Percentiles rank a stretch among this genome's conserved stretches.
Conservation (phyloP, 805 yeast species). For the Cyberlindnera mrakii region DNA sequence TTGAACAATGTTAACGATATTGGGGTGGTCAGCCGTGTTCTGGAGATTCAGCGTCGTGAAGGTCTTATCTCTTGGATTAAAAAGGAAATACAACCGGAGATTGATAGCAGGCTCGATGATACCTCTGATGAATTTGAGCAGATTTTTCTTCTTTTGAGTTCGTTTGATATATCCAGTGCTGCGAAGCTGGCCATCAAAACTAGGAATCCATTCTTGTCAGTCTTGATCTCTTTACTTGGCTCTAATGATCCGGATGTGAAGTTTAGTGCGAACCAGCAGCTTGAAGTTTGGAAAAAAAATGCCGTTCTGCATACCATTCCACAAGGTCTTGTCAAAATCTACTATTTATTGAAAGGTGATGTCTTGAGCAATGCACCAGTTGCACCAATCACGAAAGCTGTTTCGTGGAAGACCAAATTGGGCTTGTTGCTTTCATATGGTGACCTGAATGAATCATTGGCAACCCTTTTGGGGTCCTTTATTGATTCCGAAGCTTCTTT, state of each 20-base stretch:
- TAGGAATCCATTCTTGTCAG: slow-evolving; percentile 64
- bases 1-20: slow-evolving; percentile 18
- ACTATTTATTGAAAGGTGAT: slow-evolving; percentile 57
- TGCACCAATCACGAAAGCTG: slow-evolving; percentile 34
- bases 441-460: slow-evolving; percentile 32
- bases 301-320: slow-evolving; percentile 45
- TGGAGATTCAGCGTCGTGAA: slow-evolving; percentile 35
- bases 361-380: slow-evolving; percentile 25
- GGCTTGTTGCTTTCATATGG: slow-evolving; percentile 62
- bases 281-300: slow-evolving; percentile 56
- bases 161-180: slow-evolving; percentile 59
- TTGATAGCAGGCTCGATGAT: slow-evolving; percentile 29
- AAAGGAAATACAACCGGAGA: slow-evolving; percentile 28
- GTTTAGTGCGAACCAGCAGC: slow-evolving; percentile 51
- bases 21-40: slow-evolving; percentile 19
- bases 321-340: slow-evolving; percentile 46
- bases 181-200: slow-evolving; percentile 52
- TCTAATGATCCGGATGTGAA: slow-evolving; percentile 59
- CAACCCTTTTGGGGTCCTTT: slow-evolving; percentile 27
- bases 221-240: slow-evolving; percentile 61
- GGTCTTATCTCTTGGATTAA: slow-evolving; percentile 55
- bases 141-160: slow-evolving; percentile 43
- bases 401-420: slow-evolving; percentile 64
- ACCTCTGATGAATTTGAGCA: slow-evolving; percentile 39
- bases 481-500: slow-evolving; percentile 13